Evolutionary conservation across 305 asterid genomes (phyloP).

Genomic region (Rubia tinctorum): DNA sequence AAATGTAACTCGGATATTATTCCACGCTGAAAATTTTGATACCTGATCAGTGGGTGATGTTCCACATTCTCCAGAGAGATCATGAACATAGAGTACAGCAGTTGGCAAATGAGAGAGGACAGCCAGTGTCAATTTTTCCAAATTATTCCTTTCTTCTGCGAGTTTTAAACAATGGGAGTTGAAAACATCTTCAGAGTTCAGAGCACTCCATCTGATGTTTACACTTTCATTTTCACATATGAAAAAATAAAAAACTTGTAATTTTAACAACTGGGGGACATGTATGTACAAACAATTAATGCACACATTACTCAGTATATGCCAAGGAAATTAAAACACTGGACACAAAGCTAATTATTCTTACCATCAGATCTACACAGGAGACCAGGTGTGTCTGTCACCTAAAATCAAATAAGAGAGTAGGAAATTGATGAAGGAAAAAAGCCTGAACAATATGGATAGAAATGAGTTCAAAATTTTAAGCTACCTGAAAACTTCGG

Average conservation of each 20-base stretch:
- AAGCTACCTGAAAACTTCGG: constrained; percentile 83
- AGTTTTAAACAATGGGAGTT: constrained; percentile 22
- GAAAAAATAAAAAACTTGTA: neutral
- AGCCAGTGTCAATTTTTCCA: constrained; percentile 94
- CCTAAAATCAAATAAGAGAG: constrained; percentile 44
- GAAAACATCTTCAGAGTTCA: constrained; percentile 11
- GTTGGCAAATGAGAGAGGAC: constrained; percentile 95
- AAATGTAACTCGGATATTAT: neutral
- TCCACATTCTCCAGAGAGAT: constrained; percentile 95
- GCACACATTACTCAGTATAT: neutral
- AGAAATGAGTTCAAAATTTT: constrained; percentile 17
- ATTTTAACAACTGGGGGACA: neutral
- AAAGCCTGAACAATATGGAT: constrained; percentile 7
- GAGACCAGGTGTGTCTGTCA: constrained; percentile 94
- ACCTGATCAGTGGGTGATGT: constrained; percentile 98
- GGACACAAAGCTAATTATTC: neutral
- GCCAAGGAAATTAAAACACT: neutral
- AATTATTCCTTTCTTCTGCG: constrained; percentile 94
- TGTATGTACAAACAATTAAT: neutral
- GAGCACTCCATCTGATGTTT: neutral
- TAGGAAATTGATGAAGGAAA: constrained; percentile 18
- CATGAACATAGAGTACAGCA: constrained; percentile 94
- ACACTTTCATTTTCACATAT: neutral
- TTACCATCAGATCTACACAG: constrained; percentile 80
- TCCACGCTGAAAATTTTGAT: neutral